A percentile compares a stretch with the other conserved stretches of the same genome.
Evolutionary conservation across 768 basidiomycete genomes (phyloP).

Genomic region (Suillus subaureus): DNA sequence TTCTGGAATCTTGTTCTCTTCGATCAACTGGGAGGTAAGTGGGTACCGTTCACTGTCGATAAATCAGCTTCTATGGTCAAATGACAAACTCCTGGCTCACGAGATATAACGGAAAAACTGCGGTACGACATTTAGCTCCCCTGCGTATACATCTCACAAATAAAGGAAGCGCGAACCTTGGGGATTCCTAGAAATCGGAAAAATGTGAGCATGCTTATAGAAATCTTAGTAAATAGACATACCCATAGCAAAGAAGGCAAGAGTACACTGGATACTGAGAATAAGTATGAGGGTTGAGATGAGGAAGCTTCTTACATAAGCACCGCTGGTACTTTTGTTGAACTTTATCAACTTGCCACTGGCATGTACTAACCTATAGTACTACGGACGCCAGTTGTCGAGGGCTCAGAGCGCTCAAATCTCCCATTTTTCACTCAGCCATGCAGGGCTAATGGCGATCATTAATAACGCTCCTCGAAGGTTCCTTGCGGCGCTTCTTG

Average conservation of each 20-base stretch:
- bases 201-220: constrained; percentile 9
- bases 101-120: constrained; percentile 98
- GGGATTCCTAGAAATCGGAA: constrained; percentile 50
- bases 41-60: constrained; percentile 88
- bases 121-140: constrained; percentile 13
- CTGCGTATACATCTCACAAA: not conserved
- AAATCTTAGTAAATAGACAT: not conserved
- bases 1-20: constrained; percentile 98
- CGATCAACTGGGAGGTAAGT: constrained; percentile 94
- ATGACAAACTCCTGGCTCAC: constrained; percentile 43
- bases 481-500: no score
- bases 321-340: not conserved
- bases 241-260: constrained; percentile 3
- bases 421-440: no score
- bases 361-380: no score
- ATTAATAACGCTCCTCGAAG: no score
- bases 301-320: constrained; percentile 3
- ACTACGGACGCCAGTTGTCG: no score
- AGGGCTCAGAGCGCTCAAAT: no score
- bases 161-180: constrained; percentile 47
- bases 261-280: not conserved
- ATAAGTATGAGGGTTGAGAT: not conserved
- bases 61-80: constrained; percentile 15
- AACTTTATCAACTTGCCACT: no score
- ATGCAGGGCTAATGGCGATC: no score